Base-by-base conservation (phyloP, 441 rosid genomes). In the Pelargonium fulgidum region DNA sequence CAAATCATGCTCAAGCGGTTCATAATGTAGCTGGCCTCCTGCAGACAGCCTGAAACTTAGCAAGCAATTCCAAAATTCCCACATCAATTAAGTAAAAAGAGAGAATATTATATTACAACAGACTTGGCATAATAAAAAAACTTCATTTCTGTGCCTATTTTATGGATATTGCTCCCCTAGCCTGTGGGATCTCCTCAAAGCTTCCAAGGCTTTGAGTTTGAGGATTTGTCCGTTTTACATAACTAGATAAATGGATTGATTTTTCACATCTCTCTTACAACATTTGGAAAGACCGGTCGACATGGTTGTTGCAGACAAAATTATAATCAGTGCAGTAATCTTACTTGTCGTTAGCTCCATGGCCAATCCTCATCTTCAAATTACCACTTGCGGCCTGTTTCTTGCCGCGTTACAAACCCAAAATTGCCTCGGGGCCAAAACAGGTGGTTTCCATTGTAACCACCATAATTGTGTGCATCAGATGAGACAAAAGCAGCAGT, bases 341-440 rank as follows among this genome's bases (percentile, higher is more conserved):
- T 56, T 36, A 36, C 41, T 36, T 56, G 26, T 19, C 11, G 8
- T n/a, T n/a, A n/a, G 22, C 22, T 56, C 62, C 62, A 9, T 14
- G 62, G 62, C 62, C 62, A 24, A 52, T 52, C 59, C 59, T 52
- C 62, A 56, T 56, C 62, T 56, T 56, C 62, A 14, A 6, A 52
- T 52, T 52, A 52, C 17, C 20, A 52, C 59, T 56, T 56, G 26
- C 0, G 24, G 26, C 59, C 17, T n/a, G 59, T 20, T 52, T 52
- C 17, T 52, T n/a, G 14, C 59, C 22, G 59, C 59, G 22, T 19
- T 56, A 56, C 62, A 19, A 56, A 56, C 12, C 62, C 26, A 36
- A 8, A 36, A 36, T 36, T 36, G 41, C 41, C 41, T 36, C 6
- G 41, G 41, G 41, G 41, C 41, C 41, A 56, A 16, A 19, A 19